Conservation (phyloP, 805 yeast species). For the Metschnikowia noctiluminum region DNA sequence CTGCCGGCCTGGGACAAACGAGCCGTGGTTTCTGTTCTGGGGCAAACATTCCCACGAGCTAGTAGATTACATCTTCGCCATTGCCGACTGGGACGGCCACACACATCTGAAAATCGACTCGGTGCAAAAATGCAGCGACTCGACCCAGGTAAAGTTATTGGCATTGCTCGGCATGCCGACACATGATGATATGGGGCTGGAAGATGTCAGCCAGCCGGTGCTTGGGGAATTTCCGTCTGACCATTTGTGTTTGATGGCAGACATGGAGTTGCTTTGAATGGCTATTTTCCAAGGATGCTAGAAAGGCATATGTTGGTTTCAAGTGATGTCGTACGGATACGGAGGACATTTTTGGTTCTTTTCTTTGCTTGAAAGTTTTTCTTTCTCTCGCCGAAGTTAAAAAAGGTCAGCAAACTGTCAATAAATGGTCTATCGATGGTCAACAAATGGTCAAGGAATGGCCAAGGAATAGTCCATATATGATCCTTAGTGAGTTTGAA, state of each 20-base stretch:
- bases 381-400: too few species aligned
- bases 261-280: constrained; percentile 5
- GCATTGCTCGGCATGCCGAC: constrained; percentile 5
- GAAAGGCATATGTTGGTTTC: too few species aligned
- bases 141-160: not conserved
- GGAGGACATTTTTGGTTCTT: too few species aligned
- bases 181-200: not conserved
- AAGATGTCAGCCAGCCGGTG: not conserved
- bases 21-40: constrained; percentile 5
- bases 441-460: too few species aligned
- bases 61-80: constrained; percentile 4
- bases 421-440: too few species aligned
- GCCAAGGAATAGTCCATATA: too few species aligned
- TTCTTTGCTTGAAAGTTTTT: too few species aligned
- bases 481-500: too few species aligned
- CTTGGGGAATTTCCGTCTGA: constrained; percentile 8
- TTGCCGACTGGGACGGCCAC: constrained; percentile 6
- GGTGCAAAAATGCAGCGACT: not conserved
- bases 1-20: constrained; percentile 1
- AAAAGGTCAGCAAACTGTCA: too few species aligned
- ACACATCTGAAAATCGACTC: not conserved
- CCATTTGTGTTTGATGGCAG: constrained; percentile 10
- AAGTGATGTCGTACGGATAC: too few species aligned
- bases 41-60: constrained; percentile 1
- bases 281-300: too few species aligned